phyloP scores from a whole-genome alignment of 2,329 filamentous ascomycete genomes.

The Fusarium armeniacum region DNA sequence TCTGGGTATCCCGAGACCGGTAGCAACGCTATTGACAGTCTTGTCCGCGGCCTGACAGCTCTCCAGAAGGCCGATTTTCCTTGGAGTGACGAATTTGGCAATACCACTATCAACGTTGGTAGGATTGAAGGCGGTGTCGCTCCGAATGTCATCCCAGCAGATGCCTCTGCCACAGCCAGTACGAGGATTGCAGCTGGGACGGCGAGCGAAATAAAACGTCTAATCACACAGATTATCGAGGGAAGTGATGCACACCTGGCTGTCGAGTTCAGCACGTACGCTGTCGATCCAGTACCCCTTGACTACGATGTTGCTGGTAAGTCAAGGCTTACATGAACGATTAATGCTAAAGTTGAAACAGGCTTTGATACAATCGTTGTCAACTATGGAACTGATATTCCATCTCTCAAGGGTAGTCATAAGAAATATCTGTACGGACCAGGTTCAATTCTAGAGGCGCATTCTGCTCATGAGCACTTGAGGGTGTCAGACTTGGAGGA shows the following conservation, averaged over 20 bases:
- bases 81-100: constrained; percentile 5
- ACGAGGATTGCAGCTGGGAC: constrained; percentile 8
- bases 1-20: constrained; percentile 20
- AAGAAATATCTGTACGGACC: constrained; percentile 19
- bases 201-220: background rate
- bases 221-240: background rate
- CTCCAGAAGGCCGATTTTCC: background rate
- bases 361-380: constrained; percentile 11
- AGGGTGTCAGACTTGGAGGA: constrained; percentile 11
- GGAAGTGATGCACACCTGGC: background rate
- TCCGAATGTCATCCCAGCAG: constrained; percentile 11
- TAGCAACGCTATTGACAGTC: constrained; percentile 17
- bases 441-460: constrained; percentile 15
- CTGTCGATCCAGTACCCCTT: constrained; percentile 5
- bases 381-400: constrained; percentile 18
- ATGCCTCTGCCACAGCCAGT: background rate
- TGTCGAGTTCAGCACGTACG: constrained; percentile 2
- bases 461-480: constrained; percentile 24
- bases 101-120: constrained; percentile 6
- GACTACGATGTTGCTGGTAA: constrained; percentile 13
- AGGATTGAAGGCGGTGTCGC: constrained; percentile 15
- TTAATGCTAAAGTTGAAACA: background rate
- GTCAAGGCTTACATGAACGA: rapidly evolving
- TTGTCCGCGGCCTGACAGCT: background rate
- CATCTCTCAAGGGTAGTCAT: background rate